Base-by-base conservation (phyloP, 257 asterid genomes). In the Capsicum rhomboideum region DNA sequence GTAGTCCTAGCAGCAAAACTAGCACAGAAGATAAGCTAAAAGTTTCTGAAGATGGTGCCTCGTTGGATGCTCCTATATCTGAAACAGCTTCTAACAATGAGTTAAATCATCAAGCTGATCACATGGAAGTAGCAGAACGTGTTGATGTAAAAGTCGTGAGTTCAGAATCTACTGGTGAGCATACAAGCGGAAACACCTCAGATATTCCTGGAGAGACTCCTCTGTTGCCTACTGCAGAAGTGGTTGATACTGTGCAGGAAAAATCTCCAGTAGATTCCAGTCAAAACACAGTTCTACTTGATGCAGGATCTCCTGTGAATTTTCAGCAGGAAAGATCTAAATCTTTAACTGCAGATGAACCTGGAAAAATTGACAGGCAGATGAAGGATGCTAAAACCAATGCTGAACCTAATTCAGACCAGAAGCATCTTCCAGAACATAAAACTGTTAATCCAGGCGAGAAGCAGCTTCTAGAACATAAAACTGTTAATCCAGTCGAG, bases 391-490 rank as follows among this genome's bases (percentile, higher is more conserved):
- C 78, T 77, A 91, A 87, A 85, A 78, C 86, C 80, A 86, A 79
- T 82, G 83, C 78, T 88, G 94, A 91, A 87, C 78, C 91, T 82
- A 89, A 84, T 89, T 64, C 86, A 81, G 91, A 90, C 78, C 89
- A 91, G 78, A 82, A 82, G 18, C 92, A 82, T n/a, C n/a, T n/a
- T n/a, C n/a, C n/a, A n/a, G n/a, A n/a, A n/a, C n/a, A n/a, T n/a
- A n/a, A n/a, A n/a, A n/a, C n/a, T n/a, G n/a, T n/a, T n/a, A n/a
- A n/a, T n/a, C n/a, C n/a, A n/a, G n/a, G n/a, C n/a, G n/a, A n/a
- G n/a, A n/a, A n/a, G n/a, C n/a, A n/a, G 88, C 89, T 67, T 64
- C 91, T 86, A 82, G 94, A 93, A 84, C 88, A 88, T 74, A 87
- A 85, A 86, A 69, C 87, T 88, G 86, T 56, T 85, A 67, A 85